Evolutionary conservation across 148 eudicot genomes (phyloP), one percentile per base, ranked within the genome.

Genomic region (Silene conica): DNA sequence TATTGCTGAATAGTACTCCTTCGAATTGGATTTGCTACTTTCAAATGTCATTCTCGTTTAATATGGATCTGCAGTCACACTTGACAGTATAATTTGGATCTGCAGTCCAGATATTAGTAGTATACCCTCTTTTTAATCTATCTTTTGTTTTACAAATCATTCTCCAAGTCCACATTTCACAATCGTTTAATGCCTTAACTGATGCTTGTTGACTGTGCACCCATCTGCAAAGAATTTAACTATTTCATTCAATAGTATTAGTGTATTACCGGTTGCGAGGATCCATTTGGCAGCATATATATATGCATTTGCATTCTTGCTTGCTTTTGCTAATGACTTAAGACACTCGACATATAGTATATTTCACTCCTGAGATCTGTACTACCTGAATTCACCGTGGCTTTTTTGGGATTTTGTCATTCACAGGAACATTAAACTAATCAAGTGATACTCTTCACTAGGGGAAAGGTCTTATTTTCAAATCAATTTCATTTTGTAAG

Each of bases 201-300:
- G 58, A 78, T 76, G 41, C 72, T 59, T 63, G 25, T 28, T 43
- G 54, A 54, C 26, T 76, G 25, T 57, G 19, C 18, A 12, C 25
- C 61, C 34, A 45, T 62, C 34, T 63, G 31, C 45, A 8, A 21
- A 65, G 25, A n/a, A 57, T 66, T 66, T 15, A 41, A 8, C 57
- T 66, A 1, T 56, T 64, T 59, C 7, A 45, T 26, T 66, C 21
- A 52, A 14, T 26, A 11, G 14, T 67, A 15, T 45, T 23, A 19
- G 45, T n/a, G 5, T 8, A 43, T 50, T 31, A 28, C 50, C 4
- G 52, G 54, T 8, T 13, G 22, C n/a, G 50, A 28, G 41, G 71
- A 74, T 66, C 52, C 20, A 28, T 46, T 43, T 8, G 48, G 26
- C 18, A 72, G 38, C 31, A 68, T 11, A 52, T 68, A 31, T 22